phyloP scores from a whole-genome alignment of 805 yeast species.

The Naumovozyma castellii region DNA sequence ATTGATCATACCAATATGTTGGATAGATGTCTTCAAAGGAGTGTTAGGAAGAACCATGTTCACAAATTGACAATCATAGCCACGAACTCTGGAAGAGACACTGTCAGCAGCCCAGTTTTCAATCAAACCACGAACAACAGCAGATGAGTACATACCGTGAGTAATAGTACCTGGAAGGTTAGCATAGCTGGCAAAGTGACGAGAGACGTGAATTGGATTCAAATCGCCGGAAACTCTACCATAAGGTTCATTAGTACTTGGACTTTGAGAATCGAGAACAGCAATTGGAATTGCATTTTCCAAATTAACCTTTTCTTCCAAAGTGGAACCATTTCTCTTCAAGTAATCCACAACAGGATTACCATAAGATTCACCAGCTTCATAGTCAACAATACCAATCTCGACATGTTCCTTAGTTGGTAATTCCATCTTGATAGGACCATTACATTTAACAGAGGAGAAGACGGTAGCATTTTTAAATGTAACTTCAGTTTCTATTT shows the following conservation, averaged over 20 bases:
- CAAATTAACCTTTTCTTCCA: conserved; percentile 87
- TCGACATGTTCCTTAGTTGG: conserved; percentile 84
- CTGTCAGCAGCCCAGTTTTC: conserved; percentile 99
- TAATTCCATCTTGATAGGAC: conserved; percentile 77
- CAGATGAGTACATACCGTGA: conserved; percentile 98
- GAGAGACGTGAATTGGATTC: conserved; percentile 96
- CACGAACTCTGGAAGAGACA: conserved; percentile 91
- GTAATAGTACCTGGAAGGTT: conserved; percentile 95
- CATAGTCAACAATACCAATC: conserved; percentile 76
- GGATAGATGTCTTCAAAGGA: conserved; percentile 72
- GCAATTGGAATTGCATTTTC: conserved; percentile 85
- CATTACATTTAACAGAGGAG: conserved; percentile 72
- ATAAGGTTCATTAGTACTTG: conserved; percentile 92
- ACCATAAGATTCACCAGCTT: conserved; percentile 89
- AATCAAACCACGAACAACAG: conserved; percentile 86
- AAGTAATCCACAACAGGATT: conserved; percentile 95
- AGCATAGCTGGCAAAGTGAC: conserved; percentile 89
- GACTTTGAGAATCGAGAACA: conserved; percentile 58
- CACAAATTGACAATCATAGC: conserved; percentile 79
- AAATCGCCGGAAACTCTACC: conserved; percentile 97
- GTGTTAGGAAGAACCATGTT: conserved; percentile 98
- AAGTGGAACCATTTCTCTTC: conserved; percentile 80
- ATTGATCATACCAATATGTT: conserved; percentile 97
- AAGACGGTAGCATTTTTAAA: conserved; percentile 69
- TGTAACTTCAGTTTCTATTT: conserved; percentile 75